These are phyloP conservation scores for Ceriops decandra DNA, from an alignment of 345 rosid genomes.

Conservation along the genomic window DNA sequence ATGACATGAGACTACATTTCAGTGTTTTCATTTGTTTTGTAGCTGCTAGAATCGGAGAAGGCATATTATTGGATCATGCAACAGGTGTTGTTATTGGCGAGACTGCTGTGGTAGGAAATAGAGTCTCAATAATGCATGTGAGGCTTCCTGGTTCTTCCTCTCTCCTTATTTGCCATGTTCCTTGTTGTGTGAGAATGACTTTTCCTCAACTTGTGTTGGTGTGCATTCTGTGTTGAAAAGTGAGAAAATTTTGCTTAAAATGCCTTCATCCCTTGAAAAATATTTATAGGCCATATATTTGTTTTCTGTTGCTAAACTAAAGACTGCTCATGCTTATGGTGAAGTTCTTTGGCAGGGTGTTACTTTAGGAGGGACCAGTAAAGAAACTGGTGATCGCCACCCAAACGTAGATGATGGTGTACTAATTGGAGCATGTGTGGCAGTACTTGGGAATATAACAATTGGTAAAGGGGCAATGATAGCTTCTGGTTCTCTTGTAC, in stretches of 20 bases:
- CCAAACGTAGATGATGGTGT: conserved; percentile 91
- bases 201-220: neutral
- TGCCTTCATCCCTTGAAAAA: no score
- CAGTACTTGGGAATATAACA: conserved; percentile 72
- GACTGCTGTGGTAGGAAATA: conserved; percentile 75
- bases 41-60: conserved; percentile 93
- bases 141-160: conserved; percentile 17
- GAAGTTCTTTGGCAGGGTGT: conserved; percentile 53
- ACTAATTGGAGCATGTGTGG: conserved; percentile 73
- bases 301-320: neutral
- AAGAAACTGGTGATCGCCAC: conserved; percentile 75
- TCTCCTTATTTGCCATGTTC: neutral
- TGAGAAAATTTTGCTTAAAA: neutral
- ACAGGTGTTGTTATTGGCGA: conserved; percentile 91
- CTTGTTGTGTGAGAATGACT: neutral
- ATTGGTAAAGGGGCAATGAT: conserved; percentile 91
- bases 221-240: neutral
- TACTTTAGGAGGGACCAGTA: conserved; percentile 88
- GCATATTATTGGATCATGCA: conserved; percentile 81
- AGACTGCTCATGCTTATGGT: neutral
- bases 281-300: no score
- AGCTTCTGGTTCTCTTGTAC: conserved; percentile 85
- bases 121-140: conserved; percentile 87
- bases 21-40: conserved; percentile 12
- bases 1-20: neutral